Evolutionary conservation across 345 rosid species (phyloP), one percentile per base, ranked within the genome.

Genomic region (Eucalyptus guilfoylei): DNA sequence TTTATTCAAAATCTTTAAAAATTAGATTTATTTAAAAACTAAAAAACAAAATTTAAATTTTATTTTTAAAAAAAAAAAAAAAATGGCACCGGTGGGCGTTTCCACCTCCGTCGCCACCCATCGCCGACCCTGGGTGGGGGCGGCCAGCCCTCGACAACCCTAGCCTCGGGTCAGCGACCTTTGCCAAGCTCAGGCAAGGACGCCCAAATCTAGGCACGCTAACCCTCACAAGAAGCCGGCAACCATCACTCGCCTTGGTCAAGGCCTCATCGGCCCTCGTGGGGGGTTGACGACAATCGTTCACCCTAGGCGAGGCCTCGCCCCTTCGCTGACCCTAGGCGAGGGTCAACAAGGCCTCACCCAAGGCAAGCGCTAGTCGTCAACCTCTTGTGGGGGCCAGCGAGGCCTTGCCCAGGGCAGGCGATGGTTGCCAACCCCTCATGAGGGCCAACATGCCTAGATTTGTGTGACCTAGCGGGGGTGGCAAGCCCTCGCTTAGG

Each of bases 91-190:
- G 0, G 0, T 52, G 58, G 10, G 5, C 0, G 0, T 52, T 52
- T 52, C 58, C 58, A 52, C 24, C 11, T 1, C 47, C 55, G 8
- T 6, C 3, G 0, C 54, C 54, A 16, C 58, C 55, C 58, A 19
- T 52, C 0, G 0, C 1, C 2, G 2, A 2, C 24, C 58, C 0
- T 52, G 0, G 58, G 55, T 0, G 2, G 0, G 24, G 24, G 58
- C 2, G 5, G 2, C 24, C 0, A 1, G 2, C 11, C 24, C 58
- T 52, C 24, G 0, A 0, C 24, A 4, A 0, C 24, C 58, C 24
- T 0, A 19, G 2, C 10, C 24, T 52, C 1, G 0, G 0, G 58
- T 19, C 0, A 2, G 5, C 0, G 1, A 19, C 58, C 58, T 52
- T 52, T 8, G 10, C 10, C 24, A 0, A 4, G 58, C 58, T 52